These are phyloP conservation scores for Brassica juncea DNA, from an alignment of 345 rosid genomes.

Conservation along the genomic window DNA sequence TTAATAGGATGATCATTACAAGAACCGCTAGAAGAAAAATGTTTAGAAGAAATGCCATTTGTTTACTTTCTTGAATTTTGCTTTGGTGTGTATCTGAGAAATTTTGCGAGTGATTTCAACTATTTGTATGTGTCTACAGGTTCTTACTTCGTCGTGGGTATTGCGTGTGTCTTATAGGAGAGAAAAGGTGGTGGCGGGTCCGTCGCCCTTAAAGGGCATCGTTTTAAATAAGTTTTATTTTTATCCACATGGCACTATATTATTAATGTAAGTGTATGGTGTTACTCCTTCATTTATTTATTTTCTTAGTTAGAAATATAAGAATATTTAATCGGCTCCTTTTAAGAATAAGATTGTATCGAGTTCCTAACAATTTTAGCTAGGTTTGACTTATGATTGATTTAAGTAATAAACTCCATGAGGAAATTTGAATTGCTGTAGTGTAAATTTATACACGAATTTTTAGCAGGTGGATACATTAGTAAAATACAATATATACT, in stretches of 20 bases:
- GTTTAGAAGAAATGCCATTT: conserved; percentile 5
- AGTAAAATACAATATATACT: background rate
- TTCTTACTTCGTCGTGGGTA: conserved; percentile 9
- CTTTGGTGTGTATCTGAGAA: background rate
- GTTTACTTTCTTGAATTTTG: background rate
- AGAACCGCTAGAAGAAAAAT: conserved; percentile 8
- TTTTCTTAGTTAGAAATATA: background rate
- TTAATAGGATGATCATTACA: background rate
- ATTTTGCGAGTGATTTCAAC: background rate
- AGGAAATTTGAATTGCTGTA: background rate
- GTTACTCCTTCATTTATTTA: background rate
- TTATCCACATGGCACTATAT: background rate
- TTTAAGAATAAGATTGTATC: background rate
- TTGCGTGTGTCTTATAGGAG: conserved; percentile 21
- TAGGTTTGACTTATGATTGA: background rate
- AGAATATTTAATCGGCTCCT: background rate
- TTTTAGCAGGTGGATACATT: background rate
- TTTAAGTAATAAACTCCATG: background rate
- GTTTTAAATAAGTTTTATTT: background rate
- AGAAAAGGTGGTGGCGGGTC: conserved; percentile 9
- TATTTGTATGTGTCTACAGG: background rate
- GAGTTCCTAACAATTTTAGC: conserved; percentile 1
- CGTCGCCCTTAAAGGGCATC: background rate
- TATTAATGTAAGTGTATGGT: background rate
- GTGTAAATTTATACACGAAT: background rate